Conservation (phyloP, 179 eudicot genomes). For the Beta lomatogona region DNA sequence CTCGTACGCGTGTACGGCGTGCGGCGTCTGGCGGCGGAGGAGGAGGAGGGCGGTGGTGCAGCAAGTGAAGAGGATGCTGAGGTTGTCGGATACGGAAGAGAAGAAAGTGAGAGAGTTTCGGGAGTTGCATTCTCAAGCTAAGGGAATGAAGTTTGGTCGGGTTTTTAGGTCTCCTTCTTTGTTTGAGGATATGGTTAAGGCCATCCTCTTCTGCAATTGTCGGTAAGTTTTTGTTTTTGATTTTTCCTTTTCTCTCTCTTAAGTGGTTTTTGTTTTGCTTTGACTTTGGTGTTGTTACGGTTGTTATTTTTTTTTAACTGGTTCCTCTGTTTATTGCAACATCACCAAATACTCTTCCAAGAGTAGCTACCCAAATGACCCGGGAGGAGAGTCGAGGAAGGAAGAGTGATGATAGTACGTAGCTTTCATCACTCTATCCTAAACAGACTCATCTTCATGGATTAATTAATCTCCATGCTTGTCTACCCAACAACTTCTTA, state of each 20-base stretch:
- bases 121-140: constrained; percentile 51
- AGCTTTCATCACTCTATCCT: too few relatives aligned
- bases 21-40: constrained; percentile 32
- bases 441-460: too few relatives aligned
- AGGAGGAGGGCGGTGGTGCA: constrained; percentile 34
- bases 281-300: neutral
- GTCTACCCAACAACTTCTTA: too few relatives aligned
- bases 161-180: constrained; percentile 77
- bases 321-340: too few relatives aligned
- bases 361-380: too few relatives aligned
- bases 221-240: constrained; percentile 44
- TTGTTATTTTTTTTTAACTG: too few relatives aligned
- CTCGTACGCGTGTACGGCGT: constrained; percentile 43
- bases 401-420: too few relatives aligned
- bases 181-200: constrained; percentile 91
- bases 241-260: neutral
- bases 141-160: constrained; percentile 60
- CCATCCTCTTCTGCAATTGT: constrained; percentile 86
- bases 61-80: constrained; percentile 75
- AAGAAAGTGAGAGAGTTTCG: constrained; percentile 54
- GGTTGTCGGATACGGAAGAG: constrained; percentile 60
- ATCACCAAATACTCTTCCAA: too few relatives aligned
- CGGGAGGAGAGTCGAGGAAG: too few relatives aligned
- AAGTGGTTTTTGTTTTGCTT: neutral
- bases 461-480: too few relatives aligned